Evolutionary conservation across 768 basidiomycete genomes (phyloP).

Genomic region (Leccinum subtestaceum): DNA sequence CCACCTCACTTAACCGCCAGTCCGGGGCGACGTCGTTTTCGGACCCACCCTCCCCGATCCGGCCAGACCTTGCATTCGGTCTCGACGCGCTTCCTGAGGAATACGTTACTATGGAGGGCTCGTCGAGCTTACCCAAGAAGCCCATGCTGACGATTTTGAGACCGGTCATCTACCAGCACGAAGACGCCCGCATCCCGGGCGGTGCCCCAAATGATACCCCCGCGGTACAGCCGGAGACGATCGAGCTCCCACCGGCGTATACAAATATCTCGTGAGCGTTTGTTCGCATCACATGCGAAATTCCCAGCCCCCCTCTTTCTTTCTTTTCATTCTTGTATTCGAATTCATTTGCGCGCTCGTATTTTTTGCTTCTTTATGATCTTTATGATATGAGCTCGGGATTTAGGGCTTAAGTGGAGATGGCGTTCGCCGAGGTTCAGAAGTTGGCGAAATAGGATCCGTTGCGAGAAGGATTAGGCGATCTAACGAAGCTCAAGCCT

Average conservation of each 20-base stretch:
- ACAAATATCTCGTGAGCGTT: background rate
- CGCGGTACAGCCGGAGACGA: background rate
- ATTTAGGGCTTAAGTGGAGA: constrained; percentile 44
- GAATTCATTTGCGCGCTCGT: background rate
- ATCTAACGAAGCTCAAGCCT: constrained; percentile 18
- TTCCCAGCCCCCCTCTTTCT: background rate
- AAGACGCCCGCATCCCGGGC: background rate
- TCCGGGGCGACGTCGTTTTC: background rate
- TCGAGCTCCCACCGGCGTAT: background rate
- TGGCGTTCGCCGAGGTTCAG: constrained; percentile 39
- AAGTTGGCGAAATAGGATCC: constrained; percentile 14
- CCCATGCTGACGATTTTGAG: background rate
- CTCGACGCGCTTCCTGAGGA: background rate
- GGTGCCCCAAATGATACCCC: background rate
- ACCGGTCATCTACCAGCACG: background rate
- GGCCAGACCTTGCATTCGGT: background rate
- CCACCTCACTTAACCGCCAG: background rate
- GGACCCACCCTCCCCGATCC: background rate
- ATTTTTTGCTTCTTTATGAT: background rate
- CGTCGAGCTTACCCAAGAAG: background rate
- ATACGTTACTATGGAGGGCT: background rate
- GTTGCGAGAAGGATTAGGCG: constrained; percentile 12
- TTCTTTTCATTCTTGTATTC: background rate
- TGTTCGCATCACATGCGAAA: background rate
- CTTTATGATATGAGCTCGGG: constrained; percentile 24